Base-by-base conservation (phyloP, 2,329 filamentous ascomycete species). In the Fusarium mangiferae region DNA sequence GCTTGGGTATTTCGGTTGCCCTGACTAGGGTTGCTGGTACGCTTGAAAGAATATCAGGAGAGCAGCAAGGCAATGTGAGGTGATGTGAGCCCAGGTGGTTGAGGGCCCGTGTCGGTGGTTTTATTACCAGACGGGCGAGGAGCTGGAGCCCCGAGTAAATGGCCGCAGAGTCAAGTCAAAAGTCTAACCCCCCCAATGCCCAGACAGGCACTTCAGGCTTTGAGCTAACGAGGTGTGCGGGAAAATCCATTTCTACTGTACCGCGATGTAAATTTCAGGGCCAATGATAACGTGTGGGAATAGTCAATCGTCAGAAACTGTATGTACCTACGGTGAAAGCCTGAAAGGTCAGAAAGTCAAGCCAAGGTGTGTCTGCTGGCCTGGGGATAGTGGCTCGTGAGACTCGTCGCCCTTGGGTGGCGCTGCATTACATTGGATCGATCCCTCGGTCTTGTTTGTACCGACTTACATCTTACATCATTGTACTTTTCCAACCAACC, bases 381-480 rank as follows among this genome's bases (percentile, higher is more conserved):
- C 55, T 60, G 59, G 59, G 48, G 51, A 63, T 45, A 62, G 66
- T 58, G 72, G 64, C 72, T 72, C 64, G 60, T 69, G 72, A 70
- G 72, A 74, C 72, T 73, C 63, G 20, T 61, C 36, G 59, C 69
- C 65, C 59, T 70, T 66, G 57, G 55, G 72, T 72, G 72, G 72
- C 71, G 70, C 62, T 66, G 66, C 45, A 57, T 54, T 62, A 36
- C 64, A 69, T 73, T 68, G 69, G 52, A 68, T 62, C 42, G 68
- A 62, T 60, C 70, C 57, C 69, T 68, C 70, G 62, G 67, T 64
- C 60, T 67, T 49, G 60, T 75, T 70, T 75, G 56, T 51, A 62
- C 63, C 55, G 58, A 77, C 75, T 77, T 75, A 75, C 72, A 77
- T 75, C 75, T 77, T 77, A 77, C 75, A 77, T 77, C 76, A 77